Base-by-base conservation (phyloP, 169 alveolate genomes). In the Eimeria sp. region DNA sequence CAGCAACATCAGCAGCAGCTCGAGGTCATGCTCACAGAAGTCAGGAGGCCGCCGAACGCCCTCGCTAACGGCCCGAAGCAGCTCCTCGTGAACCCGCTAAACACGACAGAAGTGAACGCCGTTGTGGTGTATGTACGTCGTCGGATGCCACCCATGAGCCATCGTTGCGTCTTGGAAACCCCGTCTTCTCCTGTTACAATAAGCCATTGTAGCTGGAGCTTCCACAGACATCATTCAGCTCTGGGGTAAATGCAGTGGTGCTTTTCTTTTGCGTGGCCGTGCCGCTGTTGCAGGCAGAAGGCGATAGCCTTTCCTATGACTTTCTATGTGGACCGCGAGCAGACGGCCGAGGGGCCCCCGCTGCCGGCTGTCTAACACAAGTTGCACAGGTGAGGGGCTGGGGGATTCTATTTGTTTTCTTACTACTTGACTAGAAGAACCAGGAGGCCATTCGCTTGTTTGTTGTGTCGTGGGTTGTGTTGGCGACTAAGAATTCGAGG, bases 21-120 rank as follows among this genome's bases (percentile, higher is more conserved):
- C 43, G 96, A 93, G 72, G 87, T 83, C 58, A 62, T 88, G 77
- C 82, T 93, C 66, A 30, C 89, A 33, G 96, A 93, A 54, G 94
- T 93, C 60, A 68, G 94, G 66, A 74, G 96, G 40, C 97, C 96
- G 27, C 90, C 96, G 46, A 95, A 95, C 58, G 97, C 97, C 37
- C 95, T 95, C 71, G 87, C 90, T 16, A 62, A 91, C 54, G 95
- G 96, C 27, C 96, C 96, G 58, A 85, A 83, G 62, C 62, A 33
- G 10, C 85, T 96, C 33, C 93, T 85, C 23, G 95, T 85, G 71
- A 96, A 96, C 85, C 72, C 90, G 1, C 80, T 89, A 43, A 91
- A 94, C 90, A 25, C 95, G 49, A 91, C 94, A 30, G 97, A 96
- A n/a, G 68, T 96, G 43, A 91, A 96, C 82, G 95, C 95, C 77